Evolutionary conservation across 306 rosid genomes (phyloP), one percentile per base, ranked within the genome.

Genomic region (Leucaena leucocephala): DNA sequence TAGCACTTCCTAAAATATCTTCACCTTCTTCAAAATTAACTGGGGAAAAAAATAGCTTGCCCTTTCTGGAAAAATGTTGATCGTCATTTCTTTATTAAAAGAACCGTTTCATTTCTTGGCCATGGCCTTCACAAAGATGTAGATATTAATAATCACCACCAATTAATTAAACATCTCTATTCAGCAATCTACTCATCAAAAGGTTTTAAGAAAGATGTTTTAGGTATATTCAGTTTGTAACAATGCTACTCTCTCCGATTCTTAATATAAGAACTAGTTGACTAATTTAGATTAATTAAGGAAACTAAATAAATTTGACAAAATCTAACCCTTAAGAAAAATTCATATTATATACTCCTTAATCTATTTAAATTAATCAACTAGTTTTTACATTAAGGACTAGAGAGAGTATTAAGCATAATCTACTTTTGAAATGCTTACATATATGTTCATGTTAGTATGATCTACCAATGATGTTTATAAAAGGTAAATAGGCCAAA

Each of bases 101-200:
- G 58, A 72, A 68, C 72, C 74, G 19, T 42, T 19, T 43, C n/a
- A 67, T 40, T 68, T 54, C 27, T 15, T 62, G 58, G 21, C 12
- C 34, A 58, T 71, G 62, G 49, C 75, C 50, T 59, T 54, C 61
- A 50, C 68, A 76, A 27, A 43, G 75, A 44, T 77, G 66, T 55
- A 69, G 82, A 77, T 80, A 57, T 27, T 27, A 27, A 27, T 42
- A 58, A 49, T 81, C 44, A 77, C 11, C 14, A 57, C 16, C 27
- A 82, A 10, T n/a, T 38, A 54, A 54, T 49, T 55, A 68, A 55
- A 55, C 33, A 43, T 68, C 65, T 74, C 49, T 62, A 21, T 43
- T 45, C 68, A 76, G 21, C 61, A 65, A 52, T 1, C 27, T 27
- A 27, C 71, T 61, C 49, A 3, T 62, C 76, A 73, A 68, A 73